Evolutionary conservation across 2,329 filamentous ascomycete species (phyloP).

Genomic region (Monilinia laxa): DNA sequence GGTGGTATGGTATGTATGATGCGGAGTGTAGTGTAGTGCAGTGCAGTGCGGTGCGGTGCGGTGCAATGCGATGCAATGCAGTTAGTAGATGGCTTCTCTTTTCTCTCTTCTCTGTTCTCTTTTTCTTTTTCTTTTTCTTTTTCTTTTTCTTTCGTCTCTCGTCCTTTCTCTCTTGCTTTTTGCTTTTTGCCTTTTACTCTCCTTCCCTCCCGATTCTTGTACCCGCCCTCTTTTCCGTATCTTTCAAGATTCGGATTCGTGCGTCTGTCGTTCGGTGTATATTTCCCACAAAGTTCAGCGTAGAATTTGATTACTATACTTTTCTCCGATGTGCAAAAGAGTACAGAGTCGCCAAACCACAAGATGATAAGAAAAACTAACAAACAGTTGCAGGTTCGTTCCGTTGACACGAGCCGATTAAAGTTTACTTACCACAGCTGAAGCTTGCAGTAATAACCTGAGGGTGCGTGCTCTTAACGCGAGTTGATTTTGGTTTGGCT

Average conservation of each 20-base stretch:
- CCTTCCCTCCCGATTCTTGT: constrained; percentile 25
- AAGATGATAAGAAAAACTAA: not conserved
- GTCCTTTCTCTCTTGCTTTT: not conserved
- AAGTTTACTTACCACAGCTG: no score
- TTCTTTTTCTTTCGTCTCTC: not conserved
- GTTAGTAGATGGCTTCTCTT: constrained; percentile 5
- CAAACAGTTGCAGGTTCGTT: not conserved
- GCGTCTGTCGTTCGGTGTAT: constrained; percentile 18
- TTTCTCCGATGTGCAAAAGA: not conserved
- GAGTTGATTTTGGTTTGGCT: not conserved
- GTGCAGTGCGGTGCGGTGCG: not conserved
- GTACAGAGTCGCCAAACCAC: not conserved
- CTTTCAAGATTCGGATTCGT: constrained; percentile 22
- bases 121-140: no score
- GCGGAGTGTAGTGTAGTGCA: not conserved
- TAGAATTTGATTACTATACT: constrained; percentile 8
- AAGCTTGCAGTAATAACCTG: not conserved
- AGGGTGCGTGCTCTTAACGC: not conserved
- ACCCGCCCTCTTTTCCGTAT: constrained; percentile 22
- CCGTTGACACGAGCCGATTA: not conserved
- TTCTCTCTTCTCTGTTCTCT: not conserved
- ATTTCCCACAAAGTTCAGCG: not conserved
- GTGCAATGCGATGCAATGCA: not conserved
- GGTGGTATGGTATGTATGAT: not conserved
- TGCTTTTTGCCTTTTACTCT: not conserved